A percentile compares a stretch with the other conserved stretches of the same genome.
These are phyloP conservation scores for Boletales sp. DNA, from an alignment of 768 basidiomycete species.

Conservation along the genomic window DNA sequence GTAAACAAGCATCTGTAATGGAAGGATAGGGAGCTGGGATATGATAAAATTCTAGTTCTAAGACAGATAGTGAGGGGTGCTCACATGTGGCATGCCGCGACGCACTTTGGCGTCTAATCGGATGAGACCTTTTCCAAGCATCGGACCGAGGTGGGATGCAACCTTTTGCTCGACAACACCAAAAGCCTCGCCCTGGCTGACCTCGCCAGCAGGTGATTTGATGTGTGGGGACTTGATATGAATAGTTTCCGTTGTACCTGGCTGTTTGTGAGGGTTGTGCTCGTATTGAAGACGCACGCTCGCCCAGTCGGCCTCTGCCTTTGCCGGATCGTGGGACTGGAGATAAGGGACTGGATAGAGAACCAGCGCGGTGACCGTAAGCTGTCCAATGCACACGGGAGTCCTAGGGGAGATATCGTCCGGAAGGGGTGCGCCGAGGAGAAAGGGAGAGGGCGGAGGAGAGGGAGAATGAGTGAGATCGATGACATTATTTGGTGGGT, in stretches of 20 bases:
- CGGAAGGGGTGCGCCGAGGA: conserved; percentile 35
- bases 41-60: conserved; percentile 14
- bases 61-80: conserved; percentile 28
- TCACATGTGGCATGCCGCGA: conserved; percentile 60
- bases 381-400: conserved; percentile 84
- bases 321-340: conserved; percentile 38
- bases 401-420: conserved; percentile 72
- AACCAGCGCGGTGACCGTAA: conserved; percentile 79
- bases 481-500: conserved; percentile 54
- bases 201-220: conserved; percentile 51
- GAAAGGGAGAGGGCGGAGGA: conserved; percentile 39
- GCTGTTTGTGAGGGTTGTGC: conserved; percentile 49
- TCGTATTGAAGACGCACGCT: conserved; percentile 71
- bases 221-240: conserved; percentile 67
- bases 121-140: conserved; percentile 82
- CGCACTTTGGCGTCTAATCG: conserved; percentile 75
- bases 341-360: conserved; percentile 80
- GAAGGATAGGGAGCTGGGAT: conserved; percentile 71
- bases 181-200: conserved; percentile 61
- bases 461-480: conserved; percentile 71
- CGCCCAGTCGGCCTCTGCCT: conserved; percentile 58
- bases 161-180: conserved; percentile 86
- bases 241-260: conserved; percentile 62
- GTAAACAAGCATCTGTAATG: conserved; percentile 83
- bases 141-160: conserved; percentile 72